These are phyloP conservation scores for Dryas octopetala DNA, from an alignment of 306 rosid genomes.

Conservation along the genomic window DNA sequence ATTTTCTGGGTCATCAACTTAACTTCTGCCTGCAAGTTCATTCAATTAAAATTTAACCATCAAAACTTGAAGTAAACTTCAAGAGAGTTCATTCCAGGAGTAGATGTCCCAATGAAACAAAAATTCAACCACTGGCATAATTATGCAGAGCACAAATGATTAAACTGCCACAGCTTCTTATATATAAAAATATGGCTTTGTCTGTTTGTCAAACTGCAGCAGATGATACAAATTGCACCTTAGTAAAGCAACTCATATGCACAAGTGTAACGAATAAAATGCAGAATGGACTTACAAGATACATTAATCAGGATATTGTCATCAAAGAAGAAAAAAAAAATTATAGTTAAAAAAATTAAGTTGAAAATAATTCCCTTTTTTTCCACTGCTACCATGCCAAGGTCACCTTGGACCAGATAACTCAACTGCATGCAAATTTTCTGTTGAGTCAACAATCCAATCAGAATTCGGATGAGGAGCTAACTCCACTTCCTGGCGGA, in stretches of 20 bases:
- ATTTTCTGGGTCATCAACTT: too few relatives aligned
- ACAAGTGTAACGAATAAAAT: slow-evolving; percentile 79
- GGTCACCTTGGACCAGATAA: slow-evolving; percentile 99
- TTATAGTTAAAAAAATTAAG: slow-evolving; percentile 50
- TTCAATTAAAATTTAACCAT: too few relatives aligned
- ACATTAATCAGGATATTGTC: slow-evolving; percentile 53
- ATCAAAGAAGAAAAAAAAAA: slow-evolving; percentile 18
- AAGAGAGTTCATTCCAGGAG: too few relatives aligned
- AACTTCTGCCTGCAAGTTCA: too few relatives aligned
- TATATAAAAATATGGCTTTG: slow-evolving; percentile 37
- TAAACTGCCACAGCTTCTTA: slow-evolving; percentile 42
- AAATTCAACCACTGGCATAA: too few relatives aligned
- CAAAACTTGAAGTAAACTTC: too few relatives aligned
- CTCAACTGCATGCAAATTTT: slow-evolving; percentile 94
- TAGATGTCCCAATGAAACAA: too few relatives aligned
- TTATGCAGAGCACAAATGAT: slow-evolving; percentile 32
- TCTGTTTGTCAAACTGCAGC: slow-evolving; percentile 47
- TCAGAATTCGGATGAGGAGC: slow-evolving; percentile 88
- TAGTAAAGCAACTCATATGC: slow-evolving; percentile 74
- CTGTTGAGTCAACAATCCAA: slow-evolving; percentile 95
- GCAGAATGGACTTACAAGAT: slow-evolving; percentile 58
- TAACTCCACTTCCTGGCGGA: slow-evolving; percentile 84
- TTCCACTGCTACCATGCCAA: slow-evolving; percentile 27
- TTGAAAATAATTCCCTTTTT: slow-evolving; percentile 43
- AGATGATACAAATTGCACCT: slow-evolving; percentile 62